These are phyloP conservation scores for Pterulicium gracile DNA, from an alignment of 1,284 basidiomycete species.

Conservation along the genomic window DNA sequence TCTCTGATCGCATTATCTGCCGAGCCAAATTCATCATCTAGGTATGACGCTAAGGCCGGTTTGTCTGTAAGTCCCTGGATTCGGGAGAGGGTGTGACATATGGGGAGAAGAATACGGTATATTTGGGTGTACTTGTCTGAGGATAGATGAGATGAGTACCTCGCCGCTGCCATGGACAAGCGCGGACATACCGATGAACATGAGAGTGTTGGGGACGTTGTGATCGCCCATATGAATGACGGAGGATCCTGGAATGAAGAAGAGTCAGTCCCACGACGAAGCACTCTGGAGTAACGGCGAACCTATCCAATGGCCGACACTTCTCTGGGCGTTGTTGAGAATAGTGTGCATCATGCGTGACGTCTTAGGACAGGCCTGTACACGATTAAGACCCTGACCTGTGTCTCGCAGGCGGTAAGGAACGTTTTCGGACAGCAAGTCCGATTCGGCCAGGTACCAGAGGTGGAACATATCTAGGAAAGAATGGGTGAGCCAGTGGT, in stretches of 20 bases:
- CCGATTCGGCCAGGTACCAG: constrained; percentile 71
- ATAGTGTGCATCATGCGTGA: constrained; percentile 78
- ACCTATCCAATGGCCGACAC: constrained; percentile 72
- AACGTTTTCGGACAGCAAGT: constrained; percentile 61
- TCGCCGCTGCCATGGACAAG: neutral
- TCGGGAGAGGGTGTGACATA: constrained; percentile 66
- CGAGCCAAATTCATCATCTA: constrained; percentile 71
- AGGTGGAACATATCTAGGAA: constrained; percentile 70
- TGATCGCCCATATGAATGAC: constrained; percentile 62
- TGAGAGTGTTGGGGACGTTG: constrained; percentile 77
- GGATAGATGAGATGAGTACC: neutral
- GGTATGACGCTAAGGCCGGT: constrained; percentile 61
- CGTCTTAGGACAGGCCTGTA: constrained; percentile 74
- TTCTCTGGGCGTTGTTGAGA: constrained; percentile 66
- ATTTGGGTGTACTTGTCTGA: constrained; percentile 79
- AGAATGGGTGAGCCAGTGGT: constrained; percentile 2
- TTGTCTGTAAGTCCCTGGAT: constrained; percentile 54
- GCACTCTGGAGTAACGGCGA: neutral
- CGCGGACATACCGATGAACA: constrained; percentile 47
- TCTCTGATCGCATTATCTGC: constrained; percentile 53
- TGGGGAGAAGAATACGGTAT: constrained; percentile 74
- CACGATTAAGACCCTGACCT: constrained; percentile 74
- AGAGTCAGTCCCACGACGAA: no score
- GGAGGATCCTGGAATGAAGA: constrained; percentile 22
- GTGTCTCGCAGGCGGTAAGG: constrained; percentile 72